Conservation (phyloP, 1,284 basidiomycete genomes). For the Cutaneotrichosporon daszewskae region DNA sequence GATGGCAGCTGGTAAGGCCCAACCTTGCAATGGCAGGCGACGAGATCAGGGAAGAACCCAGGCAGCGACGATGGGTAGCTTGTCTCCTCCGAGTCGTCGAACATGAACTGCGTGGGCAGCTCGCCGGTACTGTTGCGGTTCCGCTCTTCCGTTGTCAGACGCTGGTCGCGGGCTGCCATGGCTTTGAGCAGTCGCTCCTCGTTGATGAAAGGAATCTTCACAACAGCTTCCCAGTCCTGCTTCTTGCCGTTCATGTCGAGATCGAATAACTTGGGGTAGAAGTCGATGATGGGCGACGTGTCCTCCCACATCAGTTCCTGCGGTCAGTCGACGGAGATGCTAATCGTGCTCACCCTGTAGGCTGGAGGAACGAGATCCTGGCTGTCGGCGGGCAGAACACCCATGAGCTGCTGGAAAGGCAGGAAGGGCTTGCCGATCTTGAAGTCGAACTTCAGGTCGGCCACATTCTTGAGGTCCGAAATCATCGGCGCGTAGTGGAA, state of each 20-base stretch:
- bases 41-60: conserved; percentile 89
- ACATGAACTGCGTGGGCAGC: conserved; percentile 68
- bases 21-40: conserved; percentile 71
- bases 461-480: conserved; percentile 73
- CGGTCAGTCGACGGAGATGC: background rate
- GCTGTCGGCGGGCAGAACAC: conserved; percentile 86
- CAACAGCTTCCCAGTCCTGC: conserved; percentile 96
- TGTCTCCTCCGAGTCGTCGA: conserved; percentile 58
- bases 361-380: conserved; percentile 78
- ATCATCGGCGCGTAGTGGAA: conserved; percentile 96
- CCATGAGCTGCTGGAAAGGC: conserved; percentile 97
- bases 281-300: conserved; percentile 84
- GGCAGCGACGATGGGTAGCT: conserved; percentile 84
- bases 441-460: conserved; percentile 77
- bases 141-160: conserved; percentile 70
- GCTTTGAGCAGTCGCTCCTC: conserved; percentile 71
- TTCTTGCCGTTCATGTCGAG: conserved; percentile 97
- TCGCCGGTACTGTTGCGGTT: conserved; percentile 72
- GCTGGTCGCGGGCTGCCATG: conserved; percentile 76
- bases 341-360: conserved; percentile 58
- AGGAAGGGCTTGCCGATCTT: conserved; percentile 82
- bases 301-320: conserved; percentile 85
- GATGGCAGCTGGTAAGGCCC: conserved; percentile 80
- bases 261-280: conserved; percentile 88
- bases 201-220: conserved; percentile 98